phyloP scores from a whole-genome alignment of 768 basidiomycete genomes.

The Dentipellis fragilis region DNA sequence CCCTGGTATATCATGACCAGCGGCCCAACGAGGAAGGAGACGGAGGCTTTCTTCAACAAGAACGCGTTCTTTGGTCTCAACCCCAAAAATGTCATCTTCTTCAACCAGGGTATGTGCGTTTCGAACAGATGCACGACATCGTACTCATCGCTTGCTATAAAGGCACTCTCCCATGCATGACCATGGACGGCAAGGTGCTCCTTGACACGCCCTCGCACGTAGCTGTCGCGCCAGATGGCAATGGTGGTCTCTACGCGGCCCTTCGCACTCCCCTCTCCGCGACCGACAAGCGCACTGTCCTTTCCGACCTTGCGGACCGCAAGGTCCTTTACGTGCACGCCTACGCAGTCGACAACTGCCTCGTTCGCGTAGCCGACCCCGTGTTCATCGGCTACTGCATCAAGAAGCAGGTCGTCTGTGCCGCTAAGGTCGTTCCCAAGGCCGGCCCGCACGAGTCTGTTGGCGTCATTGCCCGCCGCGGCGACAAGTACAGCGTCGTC shows the following conservation, averaged over 20 bases:
- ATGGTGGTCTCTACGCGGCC: conserved; percentile 94
- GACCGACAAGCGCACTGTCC: conserved; percentile 57
- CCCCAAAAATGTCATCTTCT: conserved; percentile 76
- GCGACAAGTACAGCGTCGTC: conserved; percentile 82
- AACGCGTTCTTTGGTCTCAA: conserved; percentile 78
- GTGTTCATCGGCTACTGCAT: conserved; percentile 95
- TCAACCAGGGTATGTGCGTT: conserved; percentile 77
- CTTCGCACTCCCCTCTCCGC: conserved; percentile 67
- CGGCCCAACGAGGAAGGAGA: conserved; percentile 84
- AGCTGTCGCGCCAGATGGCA: conserved; percentile 96
- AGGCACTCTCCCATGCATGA: conserved; percentile 95
- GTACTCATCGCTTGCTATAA: background rate
- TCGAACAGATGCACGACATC: background rate
- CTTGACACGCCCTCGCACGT: conserved; percentile 70
- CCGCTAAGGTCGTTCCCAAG: conserved; percentile 95
- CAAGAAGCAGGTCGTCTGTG: conserved; percentile 78
- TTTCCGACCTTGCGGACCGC: conserved; percentile 70
- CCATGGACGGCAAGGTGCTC: conserved; percentile 88
- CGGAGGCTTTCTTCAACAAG: conserved; percentile 73
- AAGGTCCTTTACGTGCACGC: conserved; percentile 84
- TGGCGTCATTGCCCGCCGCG: conserved; percentile 83
- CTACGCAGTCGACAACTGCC: conserved; percentile 98
- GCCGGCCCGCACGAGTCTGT: conserved; percentile 80
- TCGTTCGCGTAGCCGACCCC: conserved; percentile 94
- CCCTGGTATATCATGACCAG: conserved; percentile 99